Percentiles rank a stretch among this genome's conserved stretches.
phyloP scores from a whole-genome alignment of 2,329 filamentous ascomycete species.

The Penicillium hesseltinei region DNA sequence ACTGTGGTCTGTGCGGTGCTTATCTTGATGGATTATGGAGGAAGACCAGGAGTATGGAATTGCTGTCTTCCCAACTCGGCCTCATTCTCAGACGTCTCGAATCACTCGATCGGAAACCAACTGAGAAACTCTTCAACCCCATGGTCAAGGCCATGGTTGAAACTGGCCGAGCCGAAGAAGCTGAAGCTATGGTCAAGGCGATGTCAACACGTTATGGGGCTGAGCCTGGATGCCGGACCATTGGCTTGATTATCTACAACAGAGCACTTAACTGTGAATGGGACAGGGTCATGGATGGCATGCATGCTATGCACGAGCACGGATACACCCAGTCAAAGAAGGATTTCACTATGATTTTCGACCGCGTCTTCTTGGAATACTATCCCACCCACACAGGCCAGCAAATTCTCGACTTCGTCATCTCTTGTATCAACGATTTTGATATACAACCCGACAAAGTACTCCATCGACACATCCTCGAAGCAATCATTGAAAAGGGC shows the following conservation, averaged over 20 bases:
- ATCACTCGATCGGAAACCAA: conserved; percentile 32
- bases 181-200: conserved; percentile 35
- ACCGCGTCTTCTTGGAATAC: conserved; percentile 44
- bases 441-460: conserved; percentile 38
- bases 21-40: conserved; percentile 42
- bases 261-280: conserved; percentile 42
- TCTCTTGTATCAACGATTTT: conserved; percentile 36
- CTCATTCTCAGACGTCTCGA: conserved; percentile 30
- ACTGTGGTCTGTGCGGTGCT: conserved; percentile 37
- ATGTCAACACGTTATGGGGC: conserved; percentile 35
- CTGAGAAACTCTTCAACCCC: conserved; percentile 42
- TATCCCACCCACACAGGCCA: conserved; percentile 37
- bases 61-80: conserved; percentile 35
- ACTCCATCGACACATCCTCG: conserved; percentile 41
- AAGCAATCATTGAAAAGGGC: conserved; percentile 42
- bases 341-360: conserved; percentile 36
- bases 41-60: conserved; percentile 39
- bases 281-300: conserved; percentile 39
- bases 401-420: conserved; percentile 38
- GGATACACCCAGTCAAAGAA: conserved; percentile 29
- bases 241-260: conserved; percentile 39
- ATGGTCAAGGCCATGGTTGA: conserved; percentile 42
- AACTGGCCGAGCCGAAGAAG: conserved; percentile 36
- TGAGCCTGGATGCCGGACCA: conserved; percentile 33
- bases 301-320: conserved; percentile 39